Evolutionary conservation across 129 eudicot genomes (phyloP), one percentile per base, ranked within the genome.

Genomic region (Lactuca sativa): DNA sequence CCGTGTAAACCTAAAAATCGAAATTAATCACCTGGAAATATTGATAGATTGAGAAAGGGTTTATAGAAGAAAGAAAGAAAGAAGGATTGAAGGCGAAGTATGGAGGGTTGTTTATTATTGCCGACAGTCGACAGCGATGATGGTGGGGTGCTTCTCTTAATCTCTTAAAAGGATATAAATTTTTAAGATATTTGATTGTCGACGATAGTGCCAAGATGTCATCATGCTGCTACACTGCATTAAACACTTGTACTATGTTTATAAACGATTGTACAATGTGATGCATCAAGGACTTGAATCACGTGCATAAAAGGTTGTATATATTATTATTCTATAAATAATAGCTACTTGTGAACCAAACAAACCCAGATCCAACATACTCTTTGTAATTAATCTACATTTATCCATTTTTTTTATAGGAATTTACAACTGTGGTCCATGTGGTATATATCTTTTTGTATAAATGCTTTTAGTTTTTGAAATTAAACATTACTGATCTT

Each of bases 1-100:
- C 66, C 74, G 43, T 31, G 67, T 48, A 38, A 67, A 64, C 16
- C 48, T 17, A 25, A 21, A 52, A 56, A 6, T 34, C 4, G 44
- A 30, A 11, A 33, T 18, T 18, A 58, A 64, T 69, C 49, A 70
- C 43, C n/a, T 34, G 56, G 58, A 40, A 70, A 65, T 52, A 16
- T 76, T 74, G 62, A 49, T 47, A 61, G 70, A 53, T 44, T 21
- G 44, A 32, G 57, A 74, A 68, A 67, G 67, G 83, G 80, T 60
- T 73, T 62, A 59, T 44, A 62, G 58, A 38, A 65, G 62, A 60
- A 66, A 70, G 67, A 67, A 38, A 66, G 56, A 21, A 36, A 59
- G 66, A 61, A 57, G 66, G 64, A 21, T 18, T 47, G 66, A 61
- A 57, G 67, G 52, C 55, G 52, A 52, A 60, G 79, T 34, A 66